phyloP scores from a whole-genome alignment of 2,329 filamentous ascomycete species.

The Talaromyces albobiverticillius region DNA sequence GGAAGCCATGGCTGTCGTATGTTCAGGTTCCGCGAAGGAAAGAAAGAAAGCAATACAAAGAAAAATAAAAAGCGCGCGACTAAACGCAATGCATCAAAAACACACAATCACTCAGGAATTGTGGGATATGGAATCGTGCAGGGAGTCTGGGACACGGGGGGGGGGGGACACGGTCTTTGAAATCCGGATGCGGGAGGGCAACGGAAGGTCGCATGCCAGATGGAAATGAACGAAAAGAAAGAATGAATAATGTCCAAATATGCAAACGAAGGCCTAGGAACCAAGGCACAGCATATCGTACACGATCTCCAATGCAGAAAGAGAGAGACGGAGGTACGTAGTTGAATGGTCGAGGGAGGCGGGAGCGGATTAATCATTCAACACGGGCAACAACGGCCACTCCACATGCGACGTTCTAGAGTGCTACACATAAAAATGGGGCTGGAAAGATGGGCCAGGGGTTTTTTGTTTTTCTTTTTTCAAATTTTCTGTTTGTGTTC shows the following conservation, averaged over 20 bases:
- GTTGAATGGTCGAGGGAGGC: no score
- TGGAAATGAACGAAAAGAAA: not conserved
- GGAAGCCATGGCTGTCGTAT: constrained; percentile 71
- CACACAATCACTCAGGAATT: not conserved
- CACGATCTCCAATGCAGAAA: not conserved
- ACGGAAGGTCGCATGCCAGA: not conserved
- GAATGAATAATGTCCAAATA: not conserved
- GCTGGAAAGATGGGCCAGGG: no score
- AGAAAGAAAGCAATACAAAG: not conserved
- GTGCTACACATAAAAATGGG: no score
- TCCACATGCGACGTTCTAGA: no score
- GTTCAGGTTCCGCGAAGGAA: constrained; percentile 1
- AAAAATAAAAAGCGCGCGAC: not conserved
- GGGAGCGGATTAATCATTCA: no score
- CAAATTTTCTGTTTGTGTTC: no score
- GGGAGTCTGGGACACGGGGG: no score
- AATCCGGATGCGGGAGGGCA: not conserved
- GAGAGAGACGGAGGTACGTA: no score
- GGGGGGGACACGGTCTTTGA: not conserved
- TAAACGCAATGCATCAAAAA: not conserved
- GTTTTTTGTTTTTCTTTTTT: no score
- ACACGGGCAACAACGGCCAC: not conserved
- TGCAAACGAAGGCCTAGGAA: not conserved
- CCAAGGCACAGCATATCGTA: no score
- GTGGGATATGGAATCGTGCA: not conserved